Evolutionary conservation across 2,329 filamentous ascomycete genomes (phyloP).

Genomic region (Paecilomyces niveus): DNA sequence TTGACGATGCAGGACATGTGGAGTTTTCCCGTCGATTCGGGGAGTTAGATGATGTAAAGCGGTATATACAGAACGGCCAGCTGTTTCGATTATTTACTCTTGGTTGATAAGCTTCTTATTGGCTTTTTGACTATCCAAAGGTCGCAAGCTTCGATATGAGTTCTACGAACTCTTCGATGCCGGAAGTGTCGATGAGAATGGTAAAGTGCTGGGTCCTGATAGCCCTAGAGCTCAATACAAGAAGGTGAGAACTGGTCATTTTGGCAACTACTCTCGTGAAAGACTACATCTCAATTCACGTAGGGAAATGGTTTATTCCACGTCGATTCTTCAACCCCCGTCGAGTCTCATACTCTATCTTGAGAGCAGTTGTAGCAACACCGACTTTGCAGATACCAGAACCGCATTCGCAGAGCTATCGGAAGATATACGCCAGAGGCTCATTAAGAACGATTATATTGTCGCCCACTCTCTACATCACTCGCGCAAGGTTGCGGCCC

Average conservation of each 20-base stretch:
- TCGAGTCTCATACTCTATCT: constrained; percentile 46
- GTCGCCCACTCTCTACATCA: constrained; percentile 47
- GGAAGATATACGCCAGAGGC: constrained; percentile 21
- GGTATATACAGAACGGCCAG: constrained; percentile 33
- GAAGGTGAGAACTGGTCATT: constrained; percentile 22
- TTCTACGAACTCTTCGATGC: constrained; percentile 52
- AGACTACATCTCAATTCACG: not conserved
- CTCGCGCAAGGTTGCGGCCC: constrained; percentile 44
- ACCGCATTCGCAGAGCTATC: constrained; percentile 45
- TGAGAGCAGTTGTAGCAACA: constrained; percentile 44
- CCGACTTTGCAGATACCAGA: constrained; percentile 50
- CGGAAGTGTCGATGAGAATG: constrained; percentile 47
- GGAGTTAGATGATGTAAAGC: constrained; percentile 49
- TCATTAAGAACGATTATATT: constrained; percentile 37
- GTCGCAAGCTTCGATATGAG: constrained; percentile 41
- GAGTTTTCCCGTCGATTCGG: constrained; percentile 46
- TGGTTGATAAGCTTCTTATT: too few relatives aligned
- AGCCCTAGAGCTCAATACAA: constrained; percentile 36
- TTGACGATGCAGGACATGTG: constrained; percentile 47
- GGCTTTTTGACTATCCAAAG: constrained; percentile 10
- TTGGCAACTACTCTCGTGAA: not conserved
- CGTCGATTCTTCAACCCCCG: constrained; percentile 51
- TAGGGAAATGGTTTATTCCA: constrained; percentile 49
- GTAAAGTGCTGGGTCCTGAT: constrained; percentile 34
- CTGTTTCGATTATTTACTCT: not conserved